Evolutionary conservation across 2,329 filamentous ascomycete genomes (phyloP).

Genomic region (Neospermospora avenae): DNA sequence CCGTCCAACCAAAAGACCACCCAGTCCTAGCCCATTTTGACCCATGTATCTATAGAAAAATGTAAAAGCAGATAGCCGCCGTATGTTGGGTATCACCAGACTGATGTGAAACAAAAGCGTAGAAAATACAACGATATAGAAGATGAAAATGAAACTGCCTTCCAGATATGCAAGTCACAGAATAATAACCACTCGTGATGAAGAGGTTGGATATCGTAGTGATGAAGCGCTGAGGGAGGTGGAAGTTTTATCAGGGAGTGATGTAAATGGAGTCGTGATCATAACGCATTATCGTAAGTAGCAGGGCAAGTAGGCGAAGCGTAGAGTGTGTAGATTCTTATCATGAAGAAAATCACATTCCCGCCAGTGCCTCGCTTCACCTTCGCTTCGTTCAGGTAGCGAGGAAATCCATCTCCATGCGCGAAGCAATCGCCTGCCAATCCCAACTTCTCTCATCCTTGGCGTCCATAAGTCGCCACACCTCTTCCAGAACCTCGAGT

Average conservation of each 20-base stretch:
- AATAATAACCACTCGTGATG: background rate
- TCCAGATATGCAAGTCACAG: conserved; percentile 1
- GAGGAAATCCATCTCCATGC: conserved; percentile 54
- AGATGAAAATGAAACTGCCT: background rate
- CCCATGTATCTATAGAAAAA: background rate
- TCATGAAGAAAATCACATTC: background rate
- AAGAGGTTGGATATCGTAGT: background rate
- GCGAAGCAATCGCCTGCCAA: conserved; percentile 55
- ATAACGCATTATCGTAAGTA: background rate
- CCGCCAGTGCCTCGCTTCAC: background rate
- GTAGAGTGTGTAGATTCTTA: background rate
- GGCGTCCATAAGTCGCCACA: conserved; percentile 57
- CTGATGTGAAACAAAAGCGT: background rate
- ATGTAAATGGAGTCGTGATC: background rate
- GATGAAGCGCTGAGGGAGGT: background rate
- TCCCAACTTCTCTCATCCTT: conserved; percentile 61
- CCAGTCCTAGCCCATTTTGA: background rate
- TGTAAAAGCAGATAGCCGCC: background rate
- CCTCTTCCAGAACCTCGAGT: conserved; percentile 51
- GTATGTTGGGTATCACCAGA: background rate
- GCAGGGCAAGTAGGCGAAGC: background rate
- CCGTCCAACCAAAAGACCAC: background rate
- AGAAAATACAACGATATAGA: background rate
- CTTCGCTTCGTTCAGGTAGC: conserved; percentile 28
- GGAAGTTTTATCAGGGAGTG: background rate